Evolutionary conservation across 2,329 filamentous ascomycete genomes (phyloP), one percentile per base, ranked within the genome.

Genomic region (Aspergillus melleus): DNA sequence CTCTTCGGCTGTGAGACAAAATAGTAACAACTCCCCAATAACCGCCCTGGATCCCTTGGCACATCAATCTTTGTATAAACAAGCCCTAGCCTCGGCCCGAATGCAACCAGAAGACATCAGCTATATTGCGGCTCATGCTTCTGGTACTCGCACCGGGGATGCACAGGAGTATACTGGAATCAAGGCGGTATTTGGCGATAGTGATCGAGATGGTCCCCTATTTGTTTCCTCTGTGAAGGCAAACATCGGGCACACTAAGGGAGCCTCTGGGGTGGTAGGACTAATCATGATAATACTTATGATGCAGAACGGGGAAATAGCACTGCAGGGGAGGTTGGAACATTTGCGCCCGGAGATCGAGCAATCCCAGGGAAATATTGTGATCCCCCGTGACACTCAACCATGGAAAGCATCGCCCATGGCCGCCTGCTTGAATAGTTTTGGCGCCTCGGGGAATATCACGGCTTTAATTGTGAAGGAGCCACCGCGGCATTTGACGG

Each of bases 171-270:
- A 55, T 26, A 58, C 66, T 4, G 64, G 66, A 36, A 65, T 74
- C 20, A 57, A 55, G 0, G 12, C 58, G 3, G 63, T 62, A 6
- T 68, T 72, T 39, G 66, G 58, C 5, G 62, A 60, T 3, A 12
- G 57, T 0, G 49, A 12, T 1, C 58, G 67, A 1, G 3, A 49
- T 0, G 44, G 52, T 14, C 26, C 54, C 55, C 39, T 69, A 29
- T 54, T 49, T 22, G n/a, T 77, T 1, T 68, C 67, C 2, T 73
- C 74, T 6, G 61, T 73, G 16, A 77, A 76, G 56, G 70, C 62
- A 5, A 61, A 62, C 36, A 61, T 76, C n/a, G 75, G 75, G 0
- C 76, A 78, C 55, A 61, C 66, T 1, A 75, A 76, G 58, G 61
- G 65, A 1, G 65, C 73, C 0, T 70, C 75, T 1, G 75, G 76